A percentile compares a stretch with the other conserved stretches of the same genome.
Conservation (phyloP, 2,329 filamentous ascomycete species). For the Pseudopyricularia javanii region DNA sequence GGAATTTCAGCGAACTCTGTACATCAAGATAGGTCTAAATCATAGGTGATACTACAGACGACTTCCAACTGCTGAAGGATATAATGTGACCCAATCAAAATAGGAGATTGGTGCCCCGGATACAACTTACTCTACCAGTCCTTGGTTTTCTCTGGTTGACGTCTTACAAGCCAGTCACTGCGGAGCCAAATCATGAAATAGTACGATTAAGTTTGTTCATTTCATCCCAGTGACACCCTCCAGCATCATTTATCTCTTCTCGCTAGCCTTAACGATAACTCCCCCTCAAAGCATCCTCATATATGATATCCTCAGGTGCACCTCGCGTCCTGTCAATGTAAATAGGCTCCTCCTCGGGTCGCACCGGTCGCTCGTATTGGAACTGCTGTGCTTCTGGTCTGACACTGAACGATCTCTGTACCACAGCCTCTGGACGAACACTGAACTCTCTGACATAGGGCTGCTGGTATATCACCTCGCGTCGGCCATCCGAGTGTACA, state of each 20-base stretch:
- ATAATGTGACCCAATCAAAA: too few species aligned
- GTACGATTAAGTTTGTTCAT: too few species aligned
- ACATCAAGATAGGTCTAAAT: too few species aligned
- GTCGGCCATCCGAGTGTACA: conserved; percentile 23
- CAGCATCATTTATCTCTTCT: neutral
- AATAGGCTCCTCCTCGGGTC: conserved; percentile 24
- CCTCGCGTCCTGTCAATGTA: conserved; percentile 31
- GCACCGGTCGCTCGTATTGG: conserved; percentile 26
- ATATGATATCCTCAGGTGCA: conserved; percentile 29
- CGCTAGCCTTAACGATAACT: conserved; percentile 5
- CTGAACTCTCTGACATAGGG: conserved; percentile 13
- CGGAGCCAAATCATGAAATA: too few species aligned
- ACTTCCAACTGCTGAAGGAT: too few species aligned
- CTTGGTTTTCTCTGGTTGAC: too few species aligned
- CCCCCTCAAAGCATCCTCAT: conserved; percentile 20
- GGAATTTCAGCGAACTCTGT: too few species aligned
- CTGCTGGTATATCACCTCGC: conserved; percentile 17
- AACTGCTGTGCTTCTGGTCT: conserved; percentile 27
- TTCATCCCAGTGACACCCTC: too few species aligned
- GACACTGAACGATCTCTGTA: conserved; percentile 26
- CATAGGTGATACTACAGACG: too few species aligned
- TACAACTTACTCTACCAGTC: too few species aligned
- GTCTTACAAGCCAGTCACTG: too few species aligned
- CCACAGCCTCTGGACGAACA: conserved; percentile 21
- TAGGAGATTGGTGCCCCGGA: too few species aligned